A percentile compares a stretch with the other conserved stretches of the same genome.
Evolutionary conservation across 345 rosid species (phyloP).

Genomic region (Gynandropsis gynandra): DNA sequence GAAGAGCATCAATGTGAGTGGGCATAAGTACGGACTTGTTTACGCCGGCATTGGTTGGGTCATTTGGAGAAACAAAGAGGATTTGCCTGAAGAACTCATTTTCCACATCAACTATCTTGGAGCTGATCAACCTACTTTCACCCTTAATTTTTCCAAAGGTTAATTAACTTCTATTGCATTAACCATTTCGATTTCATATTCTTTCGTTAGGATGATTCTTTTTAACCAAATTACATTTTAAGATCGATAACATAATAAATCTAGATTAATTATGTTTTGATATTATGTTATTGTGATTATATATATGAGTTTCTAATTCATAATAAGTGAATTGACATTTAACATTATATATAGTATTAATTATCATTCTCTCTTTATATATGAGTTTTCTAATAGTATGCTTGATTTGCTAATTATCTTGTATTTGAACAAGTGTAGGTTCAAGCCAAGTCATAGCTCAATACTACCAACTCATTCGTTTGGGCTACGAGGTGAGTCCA

Average conservation of each 20-base stretch:
- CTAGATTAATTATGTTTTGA: too few species aligned
- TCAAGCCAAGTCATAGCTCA: conserved; percentile 35
- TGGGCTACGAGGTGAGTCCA: conserved; percentile 28
- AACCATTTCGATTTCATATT: background rate
- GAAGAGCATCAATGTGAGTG: conserved; percentile 56
- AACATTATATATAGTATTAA: too few species aligned
- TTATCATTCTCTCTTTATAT: too few species aligned
- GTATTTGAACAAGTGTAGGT: conserved; percentile 14
- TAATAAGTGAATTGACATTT: too few species aligned
- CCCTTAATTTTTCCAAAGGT: conserved; percentile 63
- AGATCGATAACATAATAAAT: too few species aligned
- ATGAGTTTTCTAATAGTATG: background rate
- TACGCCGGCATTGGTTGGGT: conserved; percentile 63
- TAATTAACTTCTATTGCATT: background rate
- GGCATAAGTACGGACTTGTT: conserved; percentile 55
- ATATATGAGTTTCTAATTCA: too few species aligned
- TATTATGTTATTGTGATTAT: too few species aligned
- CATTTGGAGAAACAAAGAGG: conserved; percentile 55
- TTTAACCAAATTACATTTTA: too few species aligned
- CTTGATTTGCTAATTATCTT: conserved; percentile 1
- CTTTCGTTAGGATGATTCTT: background rate
- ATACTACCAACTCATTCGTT: conserved; percentile 32
- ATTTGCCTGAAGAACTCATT: conserved; percentile 56
- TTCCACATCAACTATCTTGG: conserved; percentile 60
- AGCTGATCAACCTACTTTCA: conserved; percentile 56